These are phyloP conservation scores for Zygoascus bituminiphila DNA, from an alignment of 805 yeast species.

Conservation along the genomic window DNA sequence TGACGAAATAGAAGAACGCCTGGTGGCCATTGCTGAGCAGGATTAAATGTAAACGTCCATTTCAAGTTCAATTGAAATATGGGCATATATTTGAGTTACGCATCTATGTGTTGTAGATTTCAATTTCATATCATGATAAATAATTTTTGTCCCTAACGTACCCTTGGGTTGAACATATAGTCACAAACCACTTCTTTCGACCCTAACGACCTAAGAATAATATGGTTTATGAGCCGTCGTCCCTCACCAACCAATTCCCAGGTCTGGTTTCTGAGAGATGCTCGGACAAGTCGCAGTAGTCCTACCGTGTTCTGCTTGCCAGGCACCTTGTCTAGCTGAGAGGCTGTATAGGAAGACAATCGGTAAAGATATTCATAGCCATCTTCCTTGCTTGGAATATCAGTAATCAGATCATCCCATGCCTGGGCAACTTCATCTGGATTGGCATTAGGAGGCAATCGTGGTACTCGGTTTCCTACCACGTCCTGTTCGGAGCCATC, in stretches of 20 bases:
- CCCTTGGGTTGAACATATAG: constrained; percentile 17
- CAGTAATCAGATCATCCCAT: constrained; percentile 1
- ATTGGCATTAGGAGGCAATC: constrained; percentile 1
- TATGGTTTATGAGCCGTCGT: constrained; percentile 18
- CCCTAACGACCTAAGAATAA: constrained; percentile 19
- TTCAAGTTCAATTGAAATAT: background rate
- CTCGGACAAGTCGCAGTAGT: constrained; percentile 31
- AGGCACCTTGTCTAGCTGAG: constrained; percentile 31
- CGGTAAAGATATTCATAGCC: constrained; percentile 46
- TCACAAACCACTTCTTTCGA: constrained; percentile 13
- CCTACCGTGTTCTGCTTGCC: constrained; percentile 49
- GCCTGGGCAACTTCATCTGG: constrained; percentile 8
- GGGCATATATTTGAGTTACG: background rate
- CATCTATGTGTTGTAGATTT: constrained; percentile 1
- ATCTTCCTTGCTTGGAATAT: constrained; percentile 31
- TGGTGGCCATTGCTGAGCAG: constrained; percentile 92
- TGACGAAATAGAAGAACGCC: constrained; percentile 90
- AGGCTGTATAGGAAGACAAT: constrained; percentile 25
- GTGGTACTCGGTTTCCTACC: background rate
- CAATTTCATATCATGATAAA: background rate
- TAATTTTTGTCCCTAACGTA: constrained; percentile 1
- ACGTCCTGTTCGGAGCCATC: constrained; percentile 26
- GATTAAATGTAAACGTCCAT: constrained; percentile 41
- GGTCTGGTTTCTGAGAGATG: constrained; percentile 16
- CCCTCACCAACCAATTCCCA: constrained; percentile 25